Percentiles rank a stretch among this genome's conserved stretches.
Conservation (phyloP, 192 early-diverging fungal genomes). For the Coemansia sp. region DNA sequence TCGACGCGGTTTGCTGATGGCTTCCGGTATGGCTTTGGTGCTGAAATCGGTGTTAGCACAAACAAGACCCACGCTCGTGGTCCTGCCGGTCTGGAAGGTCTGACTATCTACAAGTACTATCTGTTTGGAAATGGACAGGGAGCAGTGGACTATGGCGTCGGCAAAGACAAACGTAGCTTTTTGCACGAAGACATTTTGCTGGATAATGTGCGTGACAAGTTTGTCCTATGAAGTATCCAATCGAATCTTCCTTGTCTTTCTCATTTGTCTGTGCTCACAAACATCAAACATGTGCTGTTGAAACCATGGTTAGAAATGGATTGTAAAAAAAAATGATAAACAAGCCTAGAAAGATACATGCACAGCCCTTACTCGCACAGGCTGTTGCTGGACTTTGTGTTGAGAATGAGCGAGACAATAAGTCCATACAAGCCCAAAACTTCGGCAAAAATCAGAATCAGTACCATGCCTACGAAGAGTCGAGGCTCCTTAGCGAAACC, state of each 20-base stretch:
- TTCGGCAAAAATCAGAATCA: slow-evolving; percentile 99
- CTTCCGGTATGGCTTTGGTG: slow-evolving; percentile 98
- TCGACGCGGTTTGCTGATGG: slow-evolving; percentile 96
- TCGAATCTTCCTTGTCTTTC: neutral
- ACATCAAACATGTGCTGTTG: neutral
- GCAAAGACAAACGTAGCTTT: slow-evolving; percentile 64
- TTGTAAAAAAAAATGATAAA: neutral
- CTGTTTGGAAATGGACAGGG: slow-evolving; percentile 87
- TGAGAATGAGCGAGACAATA: slow-evolving; percentile 96
- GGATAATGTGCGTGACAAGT: slow-evolving; percentile 42
- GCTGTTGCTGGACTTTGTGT: slow-evolving; percentile 77
- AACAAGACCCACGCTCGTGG: slow-evolving; percentile 99
- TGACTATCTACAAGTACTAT: slow-evolving; percentile 98
- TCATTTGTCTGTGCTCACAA: neutral
- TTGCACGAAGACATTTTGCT: slow-evolving; percentile 68
- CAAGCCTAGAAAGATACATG: neutral
- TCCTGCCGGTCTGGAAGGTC: slow-evolving; percentile 94
- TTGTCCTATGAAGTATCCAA: slow-evolving; percentile 24
- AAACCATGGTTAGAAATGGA: neutral
- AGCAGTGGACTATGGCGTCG: slow-evolving; percentile 76
- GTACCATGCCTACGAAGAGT: slow-evolving; percentile 89
- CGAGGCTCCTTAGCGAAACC: slow-evolving; percentile 86
- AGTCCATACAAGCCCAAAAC: slow-evolving; percentile 96
- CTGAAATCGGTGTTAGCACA: slow-evolving; percentile 96
- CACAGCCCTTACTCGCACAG: slow-evolving; percentile 32